Evolutionary conservation across 139 green algal genomes (phyloP).

Genomic region (Tetraselmis striata): DNA sequence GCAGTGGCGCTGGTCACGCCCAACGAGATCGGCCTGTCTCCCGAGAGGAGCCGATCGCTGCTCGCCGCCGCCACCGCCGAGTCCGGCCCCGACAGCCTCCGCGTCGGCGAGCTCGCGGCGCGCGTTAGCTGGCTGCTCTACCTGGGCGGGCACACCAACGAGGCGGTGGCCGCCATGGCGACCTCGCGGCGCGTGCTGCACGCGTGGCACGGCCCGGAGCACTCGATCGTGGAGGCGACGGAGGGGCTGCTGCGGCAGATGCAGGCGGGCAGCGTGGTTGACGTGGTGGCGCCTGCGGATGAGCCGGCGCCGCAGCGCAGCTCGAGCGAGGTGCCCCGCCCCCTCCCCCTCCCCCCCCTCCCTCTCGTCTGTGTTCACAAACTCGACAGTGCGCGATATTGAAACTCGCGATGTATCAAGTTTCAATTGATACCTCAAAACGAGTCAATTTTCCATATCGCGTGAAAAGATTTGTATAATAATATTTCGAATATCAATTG

Average conservation of each 20-base stretch:
- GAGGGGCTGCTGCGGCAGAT: neutral
- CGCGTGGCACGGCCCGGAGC: neutral
- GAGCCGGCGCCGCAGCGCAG: no score
- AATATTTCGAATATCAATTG: no score
- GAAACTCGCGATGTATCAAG: no score
- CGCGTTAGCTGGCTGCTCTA: neutral
- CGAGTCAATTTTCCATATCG: no score
- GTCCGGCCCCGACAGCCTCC: neutral
- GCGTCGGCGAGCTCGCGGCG: neutral
- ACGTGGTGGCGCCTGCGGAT: neutral
- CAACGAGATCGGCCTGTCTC: neutral
- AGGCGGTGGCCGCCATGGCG: neutral
- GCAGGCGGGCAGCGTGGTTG: neutral
- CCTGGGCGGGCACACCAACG: neutral
- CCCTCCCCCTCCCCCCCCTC: no score
- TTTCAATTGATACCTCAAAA: no score
- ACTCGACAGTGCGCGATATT: no score
- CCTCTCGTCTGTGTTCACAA: no score
- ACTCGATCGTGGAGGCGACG: neutral
- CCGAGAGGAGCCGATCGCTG: neutral
- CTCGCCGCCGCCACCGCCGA: neutral
- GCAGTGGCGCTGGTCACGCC: neutral
- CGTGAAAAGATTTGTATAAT: no score
- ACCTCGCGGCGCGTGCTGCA: neutral
- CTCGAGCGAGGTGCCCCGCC: no score